Base-by-base conservation (phyloP, 2,329 filamentous ascomycete species). In the Fusarium sp. region DNA sequence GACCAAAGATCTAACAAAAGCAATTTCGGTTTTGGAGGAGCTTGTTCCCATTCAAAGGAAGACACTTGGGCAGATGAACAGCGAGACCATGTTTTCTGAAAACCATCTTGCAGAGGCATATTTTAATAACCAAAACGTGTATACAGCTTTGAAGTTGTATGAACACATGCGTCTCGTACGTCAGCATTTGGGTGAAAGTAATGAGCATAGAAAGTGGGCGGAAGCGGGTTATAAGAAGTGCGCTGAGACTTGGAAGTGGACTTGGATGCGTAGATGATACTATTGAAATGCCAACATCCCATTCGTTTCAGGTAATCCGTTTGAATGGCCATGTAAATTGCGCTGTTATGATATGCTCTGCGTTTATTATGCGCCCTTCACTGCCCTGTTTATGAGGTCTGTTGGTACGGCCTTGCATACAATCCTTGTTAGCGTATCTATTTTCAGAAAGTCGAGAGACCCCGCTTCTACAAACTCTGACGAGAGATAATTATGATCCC, bases 311-410 rank as follows among this genome's bases (percentile, higher is more conserved):
- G 37, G 18, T 19, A 21, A 38, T 19, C 19, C 2, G 2, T 19
- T 19, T 38, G 37, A 9, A 16, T 19, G 7, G 7, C 3, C 3
- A 15, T 18, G 1, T 9, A n/a, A 8, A 11, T n/a, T 30, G 46
- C 6, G 0, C 6, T 2, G 6, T 19, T 2, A 4, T 7, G 19
- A 12, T n/a, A n/a, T n/a, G 19, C 10, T 10, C 8, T 19, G 7
- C 15, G 16, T 35, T 18, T 16, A 35, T 35, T 35, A 18, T 18
- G 7, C 6, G 15, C 33, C 33, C 33, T 16, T 35, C 33, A 9
- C 16, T 37, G 46, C 21, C 28, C 3, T 3, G 10, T 49, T 32
- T 32, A 18, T 49, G 15, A 5, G 15, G 21, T 32, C 3, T 43
- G 28, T 43, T 32, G 28, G 21, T 38, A 19, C 8, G 10, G 0